phyloP scores from a whole-genome alignment of 2,329 filamentous ascomycete species.

The Colletotrichum paranaense region DNA sequence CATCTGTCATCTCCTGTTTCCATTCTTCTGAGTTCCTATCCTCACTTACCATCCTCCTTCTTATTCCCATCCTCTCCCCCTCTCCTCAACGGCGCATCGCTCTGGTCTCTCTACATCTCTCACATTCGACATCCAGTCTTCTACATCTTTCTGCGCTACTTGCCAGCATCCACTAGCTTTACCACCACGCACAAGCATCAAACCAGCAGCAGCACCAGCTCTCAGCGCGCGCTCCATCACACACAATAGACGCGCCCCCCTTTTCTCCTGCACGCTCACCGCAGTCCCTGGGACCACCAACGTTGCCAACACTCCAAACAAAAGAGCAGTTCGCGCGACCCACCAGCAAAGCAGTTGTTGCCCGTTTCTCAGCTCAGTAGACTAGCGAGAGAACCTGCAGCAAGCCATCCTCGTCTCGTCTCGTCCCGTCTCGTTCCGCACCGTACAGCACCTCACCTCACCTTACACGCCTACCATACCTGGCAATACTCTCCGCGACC shows the following conservation, averaged over 20 bases:
- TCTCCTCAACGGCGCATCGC: neutral
- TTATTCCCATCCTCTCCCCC: conserved; percentile 1
- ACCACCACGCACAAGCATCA: conserved; percentile 1
- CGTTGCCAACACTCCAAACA: conserved; percentile 7
- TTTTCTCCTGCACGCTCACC: conserved; percentile 32
- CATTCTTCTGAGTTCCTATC: conserved; percentile 21
- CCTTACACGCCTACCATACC: conserved; percentile 5
- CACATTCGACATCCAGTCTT: neutral
- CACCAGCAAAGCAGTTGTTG: conserved; percentile 22
- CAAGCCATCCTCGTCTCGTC: conserved; percentile 27
- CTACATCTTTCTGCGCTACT: neutral
- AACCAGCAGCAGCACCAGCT: neutral
- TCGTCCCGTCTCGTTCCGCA: neutral
- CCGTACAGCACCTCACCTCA: neutral
- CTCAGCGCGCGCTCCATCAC: conserved; percentile 7
- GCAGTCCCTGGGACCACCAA: conserved; percentile 21
- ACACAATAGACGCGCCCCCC: conserved; percentile 8
- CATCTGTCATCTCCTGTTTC: conserved; percentile 15
- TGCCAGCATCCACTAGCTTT: neutral
- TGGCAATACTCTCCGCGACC: conserved; percentile 8
- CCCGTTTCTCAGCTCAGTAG: conserved; percentile 13
- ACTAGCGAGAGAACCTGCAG: conserved; percentile 33
- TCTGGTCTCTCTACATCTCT: conserved; percentile 10
- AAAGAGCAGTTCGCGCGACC: conserved; percentile 17
- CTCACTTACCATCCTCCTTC: conserved; percentile 20